These are phyloP conservation scores for Piloderma croceum DNA, from an alignment of 768 basidiomycete species.

Conservation along the genomic window DNA sequence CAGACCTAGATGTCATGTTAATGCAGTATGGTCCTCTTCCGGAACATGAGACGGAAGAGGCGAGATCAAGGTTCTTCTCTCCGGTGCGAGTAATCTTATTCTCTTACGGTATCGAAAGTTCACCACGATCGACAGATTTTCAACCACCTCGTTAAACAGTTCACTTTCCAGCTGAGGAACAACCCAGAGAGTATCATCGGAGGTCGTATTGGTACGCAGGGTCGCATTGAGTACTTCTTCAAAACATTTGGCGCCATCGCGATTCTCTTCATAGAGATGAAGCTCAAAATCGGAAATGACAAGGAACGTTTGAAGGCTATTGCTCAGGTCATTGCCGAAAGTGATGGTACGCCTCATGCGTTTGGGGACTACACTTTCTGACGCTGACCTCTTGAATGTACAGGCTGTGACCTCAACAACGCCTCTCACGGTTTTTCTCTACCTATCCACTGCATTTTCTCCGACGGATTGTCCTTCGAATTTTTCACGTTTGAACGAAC, in stretches of 20 bases:
- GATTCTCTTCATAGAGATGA: slow-evolving; percentile 18
- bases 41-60: slow-evolving; percentile 17
- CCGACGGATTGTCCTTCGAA: too few relatives aligned
- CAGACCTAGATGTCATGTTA: slow-evolving; percentile 17
- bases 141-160: slow-evolving; percentile 15
- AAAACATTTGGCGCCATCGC: slow-evolving; percentile 16
- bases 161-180: slow-evolving; percentile 16
- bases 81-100: slow-evolving; percentile 13
- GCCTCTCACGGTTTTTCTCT: too few relatives aligned
- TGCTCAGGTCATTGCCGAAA: slow-evolving; percentile 18
- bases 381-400: too few relatives aligned
- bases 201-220: slow-evolving; percentile 12
- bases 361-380: too few relatives aligned
- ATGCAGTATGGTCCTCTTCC: slow-evolving; percentile 17
- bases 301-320: slow-evolving; percentile 15
- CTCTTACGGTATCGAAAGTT: slow-evolving; percentile 10
- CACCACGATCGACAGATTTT: slow-evolving; percentile 15
- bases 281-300: slow-evolving; percentile 11
- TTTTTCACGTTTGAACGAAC: slow-evolving; percentile 8
- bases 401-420: too few relatives aligned
- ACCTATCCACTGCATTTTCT: too few relatives aligned
- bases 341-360: slow-evolving; percentile 13
- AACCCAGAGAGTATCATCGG: slow-evolving; percentile 14
- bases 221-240: slow-evolving; percentile 17
- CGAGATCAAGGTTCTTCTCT: slow-evolving; percentile 19